These are phyloP conservation scores for Camelina sativa DNA, from an alignment of 345 rosid genomes.

Conservation along the genomic window DNA sequence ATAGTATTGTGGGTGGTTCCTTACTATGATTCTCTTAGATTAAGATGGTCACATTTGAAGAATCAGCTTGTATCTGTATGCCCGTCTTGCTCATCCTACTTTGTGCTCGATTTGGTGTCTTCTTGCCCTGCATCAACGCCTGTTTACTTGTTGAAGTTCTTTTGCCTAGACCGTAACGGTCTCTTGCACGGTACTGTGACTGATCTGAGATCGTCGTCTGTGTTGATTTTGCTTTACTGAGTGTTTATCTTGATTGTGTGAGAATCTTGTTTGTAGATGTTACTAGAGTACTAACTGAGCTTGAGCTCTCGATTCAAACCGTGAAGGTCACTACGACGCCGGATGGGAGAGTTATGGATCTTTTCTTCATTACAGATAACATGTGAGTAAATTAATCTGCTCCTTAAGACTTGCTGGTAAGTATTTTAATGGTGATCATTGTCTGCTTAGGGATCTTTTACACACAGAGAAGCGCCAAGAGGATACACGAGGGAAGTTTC, in stretches of 20 bases:
- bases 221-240: not conserved
- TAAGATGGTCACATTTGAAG: slow-evolving; percentile 81
- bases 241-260: slow-evolving; percentile 21
- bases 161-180: slow-evolving; percentile 64
- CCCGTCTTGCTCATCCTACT: slow-evolving; percentile 57
- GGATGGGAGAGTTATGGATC: slow-evolving; percentile 79
- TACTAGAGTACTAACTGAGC: slow-evolving; percentile 78
- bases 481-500: slow-evolving; percentile 62
- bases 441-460: slow-evolving; percentile 62
- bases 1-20: slow-evolving; percentile 82
- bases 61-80: slow-evolving; percentile 69
- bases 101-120: slow-evolving; percentile 51
- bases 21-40: slow-evolving; percentile 44
- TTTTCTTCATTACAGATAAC: slow-evolving; percentile 83
- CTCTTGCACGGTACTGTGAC: slow-evolving; percentile 68
- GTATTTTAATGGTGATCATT: not conserved
- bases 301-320: slow-evolving; percentile 78
- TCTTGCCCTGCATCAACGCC: slow-evolving; percentile 50
- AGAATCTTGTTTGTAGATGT: slow-evolving; percentile 58
- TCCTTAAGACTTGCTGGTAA: not conserved
- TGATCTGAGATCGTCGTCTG: not conserved
- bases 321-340: slow-evolving; percentile 91
- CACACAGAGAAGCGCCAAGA: slow-evolving; percentile 66
- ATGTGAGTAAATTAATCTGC: slow-evolving; percentile 50
- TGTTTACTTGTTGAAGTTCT: slow-evolving; percentile 74